These are phyloP conservation scores for Ophiostoma pallidulum DNA, from an alignment of 2,329 filamentous ascomycete genomes.

Conservation along the genomic window DNA sequence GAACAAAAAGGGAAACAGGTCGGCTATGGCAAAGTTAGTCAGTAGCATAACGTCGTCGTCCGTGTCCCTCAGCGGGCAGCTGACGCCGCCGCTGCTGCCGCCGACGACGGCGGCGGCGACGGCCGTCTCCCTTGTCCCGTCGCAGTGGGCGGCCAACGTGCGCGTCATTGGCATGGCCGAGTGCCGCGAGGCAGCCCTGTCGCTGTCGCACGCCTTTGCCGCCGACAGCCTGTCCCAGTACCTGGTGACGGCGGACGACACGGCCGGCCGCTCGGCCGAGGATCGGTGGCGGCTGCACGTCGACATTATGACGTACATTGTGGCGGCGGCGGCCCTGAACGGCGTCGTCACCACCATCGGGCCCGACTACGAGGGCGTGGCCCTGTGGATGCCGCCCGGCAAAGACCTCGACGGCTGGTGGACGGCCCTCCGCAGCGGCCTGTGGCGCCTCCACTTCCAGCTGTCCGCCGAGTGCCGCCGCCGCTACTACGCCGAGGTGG, in stretches of 20 bases:
- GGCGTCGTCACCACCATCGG: conserved; percentile 68
- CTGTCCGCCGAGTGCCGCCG: conserved; percentile 61
- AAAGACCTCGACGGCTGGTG: conserved; percentile 63
- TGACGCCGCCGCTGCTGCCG: not conserved
- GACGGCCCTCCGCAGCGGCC: conserved; percentile 62
- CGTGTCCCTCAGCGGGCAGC: not conserved
- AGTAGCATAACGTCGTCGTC: conserved; percentile 18
- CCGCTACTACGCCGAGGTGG: conserved; percentile 69
- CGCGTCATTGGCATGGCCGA: conserved; percentile 56
- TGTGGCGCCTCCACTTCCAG: conserved; percentile 69
- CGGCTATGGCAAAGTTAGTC: conserved; percentile 35
- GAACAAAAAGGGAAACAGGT: conserved; percentile 3
- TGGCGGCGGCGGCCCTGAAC: conserved; percentile 63
- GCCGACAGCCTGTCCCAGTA: conserved; percentile 66
- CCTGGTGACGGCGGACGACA: conserved; percentile 56
- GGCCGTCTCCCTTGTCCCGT: conserved; percentile 39
- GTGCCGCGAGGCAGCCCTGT: conserved; percentile 60
- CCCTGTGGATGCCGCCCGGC: conserved; percentile 71
- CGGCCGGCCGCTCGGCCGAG: conserved; percentile 48
- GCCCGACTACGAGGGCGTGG: conserved; percentile 66
- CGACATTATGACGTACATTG: conserved; percentile 67
- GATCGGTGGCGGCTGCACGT: conserved; percentile 68
- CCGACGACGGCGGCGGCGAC: not conserved
- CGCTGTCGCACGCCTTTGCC: conserved; percentile 69
- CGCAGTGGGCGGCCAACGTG: conserved; percentile 44